phyloP scores from a whole-genome alignment of 2,329 filamentous ascomycete species.

The Gaeumannomyces sp. region DNA sequence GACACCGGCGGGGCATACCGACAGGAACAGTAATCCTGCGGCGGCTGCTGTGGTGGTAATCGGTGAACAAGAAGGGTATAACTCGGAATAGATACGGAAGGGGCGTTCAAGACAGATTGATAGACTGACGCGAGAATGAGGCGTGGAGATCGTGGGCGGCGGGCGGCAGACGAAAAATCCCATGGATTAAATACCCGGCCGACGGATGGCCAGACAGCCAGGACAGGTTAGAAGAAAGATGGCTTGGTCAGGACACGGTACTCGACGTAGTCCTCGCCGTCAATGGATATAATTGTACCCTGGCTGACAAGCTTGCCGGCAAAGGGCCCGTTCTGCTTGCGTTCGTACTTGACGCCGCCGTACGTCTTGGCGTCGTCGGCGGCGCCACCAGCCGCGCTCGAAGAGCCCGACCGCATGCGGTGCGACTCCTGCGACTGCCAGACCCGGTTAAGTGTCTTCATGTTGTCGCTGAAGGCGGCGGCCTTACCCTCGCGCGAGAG shows the following conservation, averaged over 20 bases:
- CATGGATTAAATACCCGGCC: background rate
- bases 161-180: background rate
- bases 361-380: constrained; percentile 50
- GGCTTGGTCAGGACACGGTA: constrained; percentile 60
- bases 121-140: background rate
- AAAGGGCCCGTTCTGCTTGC: constrained; percentile 54
- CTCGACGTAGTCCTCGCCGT: constrained; percentile 62
- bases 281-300: constrained; percentile 56
- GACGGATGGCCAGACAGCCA: too few species aligned
- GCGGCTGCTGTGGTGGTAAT: background rate
- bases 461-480: constrained; percentile 39
- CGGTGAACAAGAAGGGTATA: background rate
- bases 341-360: constrained; percentile 55
- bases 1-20: background rate
- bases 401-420: constrained; percentile 30
- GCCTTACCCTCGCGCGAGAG: constrained; percentile 21
- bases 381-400: background rate
- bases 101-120: background rate
- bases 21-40: background rate
- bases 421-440: constrained; percentile 49
- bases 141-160: background rate
- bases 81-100: background rate
- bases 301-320: constrained; percentile 57
- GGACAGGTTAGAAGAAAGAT: constrained; percentile 33
- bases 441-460: constrained; percentile 47